These are phyloP conservation scores for Persicaria tinctoria DNA, from an alignment of 148 eudicot genomes.

Conservation along the genomic window DNA sequence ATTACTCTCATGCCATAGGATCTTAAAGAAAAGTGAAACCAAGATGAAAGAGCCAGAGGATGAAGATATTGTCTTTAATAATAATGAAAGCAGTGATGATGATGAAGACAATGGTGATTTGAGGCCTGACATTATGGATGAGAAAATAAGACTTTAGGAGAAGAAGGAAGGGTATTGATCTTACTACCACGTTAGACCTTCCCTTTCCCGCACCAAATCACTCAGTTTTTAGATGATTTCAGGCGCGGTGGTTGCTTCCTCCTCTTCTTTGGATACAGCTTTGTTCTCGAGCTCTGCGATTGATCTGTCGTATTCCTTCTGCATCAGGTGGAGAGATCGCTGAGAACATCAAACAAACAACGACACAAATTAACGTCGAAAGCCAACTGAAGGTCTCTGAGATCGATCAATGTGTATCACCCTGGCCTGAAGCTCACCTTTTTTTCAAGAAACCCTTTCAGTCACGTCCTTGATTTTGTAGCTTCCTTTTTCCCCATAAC, in stretches of 20 bases:
- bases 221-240: slow-evolving; percentile 49
- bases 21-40: no score
- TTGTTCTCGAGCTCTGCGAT: slow-evolving; percentile 66
- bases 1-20: no score
- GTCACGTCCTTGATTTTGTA: slow-evolving; percentile 64
- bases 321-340: slow-evolving; percentile 64
- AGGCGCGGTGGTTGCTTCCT: slow-evolving; percentile 36
- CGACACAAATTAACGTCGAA: neutral
- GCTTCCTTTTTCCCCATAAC: slow-evolving; percentile 83
- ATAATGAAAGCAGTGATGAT: no score
- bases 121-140: slow-evolving; percentile 63
- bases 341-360: slow-evolving; percentile 16
- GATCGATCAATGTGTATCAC: neutral
- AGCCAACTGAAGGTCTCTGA: neutral
- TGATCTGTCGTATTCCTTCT: slow-evolving; percentile 64
- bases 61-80: no score
- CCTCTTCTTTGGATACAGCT: slow-evolving; percentile 21
- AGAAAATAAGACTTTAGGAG: slow-evolving; percentile 81
- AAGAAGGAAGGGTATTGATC: slow-evolving; percentile 99
- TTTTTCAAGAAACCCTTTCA: slow-evolving; percentile 74
- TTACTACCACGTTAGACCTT: slow-evolving; percentile 64
- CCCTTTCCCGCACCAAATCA: slow-evolving; percentile 50
- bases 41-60: no score
- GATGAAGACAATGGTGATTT: no score
- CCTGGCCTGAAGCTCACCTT: slow-evolving; percentile 57